These are phyloP conservation scores for Cyclotella atomus DNA, from an alignment of 108 stramenopile species.

Conservation along the genomic window DNA sequence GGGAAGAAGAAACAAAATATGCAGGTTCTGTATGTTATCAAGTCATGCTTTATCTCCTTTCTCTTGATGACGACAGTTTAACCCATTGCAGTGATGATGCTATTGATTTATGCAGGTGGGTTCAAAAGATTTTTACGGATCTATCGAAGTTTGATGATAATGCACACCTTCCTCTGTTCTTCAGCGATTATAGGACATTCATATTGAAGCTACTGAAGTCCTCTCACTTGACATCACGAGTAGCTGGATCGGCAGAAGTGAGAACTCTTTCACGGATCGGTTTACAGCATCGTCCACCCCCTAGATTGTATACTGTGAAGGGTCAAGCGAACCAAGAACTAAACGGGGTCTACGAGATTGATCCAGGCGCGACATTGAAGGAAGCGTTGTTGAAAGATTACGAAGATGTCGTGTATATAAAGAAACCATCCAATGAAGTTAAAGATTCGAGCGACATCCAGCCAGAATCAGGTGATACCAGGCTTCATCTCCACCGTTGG, in stretches of 20 bases:
- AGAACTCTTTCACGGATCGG: background rate
- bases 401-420: background rate
- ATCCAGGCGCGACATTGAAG: background rate
- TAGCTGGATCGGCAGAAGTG: background rate
- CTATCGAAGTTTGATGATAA: background rate
- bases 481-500: no score
- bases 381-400: background rate
- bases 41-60: background rate
- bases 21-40: background rate
- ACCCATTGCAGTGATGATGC: background rate
- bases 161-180: background rate
- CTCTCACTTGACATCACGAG: background rate
- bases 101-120: background rate
- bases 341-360: background rate
- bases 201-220: background rate
- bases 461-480: no score
- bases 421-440: background rate
- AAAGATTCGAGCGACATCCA: no score
- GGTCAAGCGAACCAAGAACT: background rate
- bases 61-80: background rate
- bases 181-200: background rate
- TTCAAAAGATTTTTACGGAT: background rate
- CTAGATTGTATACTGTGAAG: background rate
- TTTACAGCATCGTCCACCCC: background rate
- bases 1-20: no score